Evolutionary conservation across 768 basidiomycete species (phyloP).

Genomic region (Psilocybe cubensis): DNA sequence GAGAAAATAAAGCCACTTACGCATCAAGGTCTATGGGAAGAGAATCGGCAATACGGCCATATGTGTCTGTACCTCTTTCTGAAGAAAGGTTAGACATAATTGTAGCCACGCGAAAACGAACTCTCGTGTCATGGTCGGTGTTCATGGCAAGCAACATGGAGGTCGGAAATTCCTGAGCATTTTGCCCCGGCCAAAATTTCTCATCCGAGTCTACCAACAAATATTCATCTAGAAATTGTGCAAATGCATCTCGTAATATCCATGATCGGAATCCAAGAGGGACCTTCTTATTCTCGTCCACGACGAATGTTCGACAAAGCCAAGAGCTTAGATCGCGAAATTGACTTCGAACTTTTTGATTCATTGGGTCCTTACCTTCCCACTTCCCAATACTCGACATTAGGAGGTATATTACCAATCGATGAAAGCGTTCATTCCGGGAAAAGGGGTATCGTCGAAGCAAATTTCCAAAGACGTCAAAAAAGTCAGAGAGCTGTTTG

Average conservation of each 20-base stretch:
- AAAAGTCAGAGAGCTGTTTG: slow-evolving; percentile 53
- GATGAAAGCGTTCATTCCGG: slow-evolving; percentile 53
- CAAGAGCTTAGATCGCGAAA: slow-evolving; percentile 55
- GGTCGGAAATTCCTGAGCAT: slow-evolving; percentile 42
- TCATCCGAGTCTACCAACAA: slow-evolving; percentile 60
- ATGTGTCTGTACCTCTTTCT: slow-evolving; percentile 46
- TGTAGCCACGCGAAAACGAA: slow-evolving; percentile 76
- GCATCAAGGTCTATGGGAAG: slow-evolving; percentile 49
- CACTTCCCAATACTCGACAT: slow-evolving; percentile 67
- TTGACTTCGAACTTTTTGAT: slow-evolving; percentile 43
- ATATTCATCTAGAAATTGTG: slow-evolving; percentile 69
- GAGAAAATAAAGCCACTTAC: slow-evolving; percentile 42
- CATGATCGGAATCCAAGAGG: slow-evolving; percentile 50
- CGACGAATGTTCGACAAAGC: slow-evolving; percentile 49
- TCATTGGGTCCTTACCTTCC: slow-evolving; percentile 35
- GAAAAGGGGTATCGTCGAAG: slow-evolving; percentile 58
- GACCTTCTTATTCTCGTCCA: slow-evolving; percentile 25
- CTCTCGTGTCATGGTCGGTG: slow-evolving; percentile 78
- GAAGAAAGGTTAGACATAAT: slow-evolving; percentile 63
- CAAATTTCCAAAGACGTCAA: slow-evolving; percentile 57
- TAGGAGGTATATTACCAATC: slow-evolving; percentile 63
- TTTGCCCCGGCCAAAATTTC: slow-evolving; percentile 47
- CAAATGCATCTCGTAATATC: slow-evolving; percentile 66
- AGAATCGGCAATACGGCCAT: slow-evolving; percentile 47
- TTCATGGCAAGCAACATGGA: slow-evolving; percentile 55